Evolutionary conservation across 108 stramenopile species (phyloP).

Genomic region (Conticribra guillardii): DNA sequence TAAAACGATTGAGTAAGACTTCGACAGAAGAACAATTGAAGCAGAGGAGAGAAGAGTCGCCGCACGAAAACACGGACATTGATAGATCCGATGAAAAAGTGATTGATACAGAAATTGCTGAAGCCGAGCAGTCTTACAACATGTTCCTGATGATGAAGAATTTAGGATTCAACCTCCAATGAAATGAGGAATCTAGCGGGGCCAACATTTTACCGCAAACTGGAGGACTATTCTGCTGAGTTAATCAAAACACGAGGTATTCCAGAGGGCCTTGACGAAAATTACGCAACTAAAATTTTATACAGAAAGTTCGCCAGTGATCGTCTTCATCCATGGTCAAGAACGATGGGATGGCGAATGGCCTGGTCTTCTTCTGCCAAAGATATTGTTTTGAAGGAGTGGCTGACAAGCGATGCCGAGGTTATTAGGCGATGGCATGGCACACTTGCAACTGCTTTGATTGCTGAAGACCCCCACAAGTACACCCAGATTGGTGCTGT

Average conservation of each 20-base stretch:
- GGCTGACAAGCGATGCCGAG: neutral
- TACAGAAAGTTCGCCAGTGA: neutral
- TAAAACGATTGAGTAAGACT: neutral
- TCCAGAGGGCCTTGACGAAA: neutral
- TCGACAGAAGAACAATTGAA: neutral
- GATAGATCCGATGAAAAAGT: neutral
- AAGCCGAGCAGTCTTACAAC: neutral
- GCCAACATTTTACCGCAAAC: neutral
- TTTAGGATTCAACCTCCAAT: too few species aligned
- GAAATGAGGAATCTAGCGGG: neutral
- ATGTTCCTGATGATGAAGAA: neutral
- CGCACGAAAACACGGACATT: neutral
- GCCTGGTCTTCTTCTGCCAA: neutral
- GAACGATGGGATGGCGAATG: neutral
- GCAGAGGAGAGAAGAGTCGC: neutral
- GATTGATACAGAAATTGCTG: neutral
- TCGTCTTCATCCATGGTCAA: neutral
- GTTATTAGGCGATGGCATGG: neutral
- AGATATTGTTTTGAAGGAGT: too few species aligned
- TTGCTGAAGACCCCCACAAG: neutral
- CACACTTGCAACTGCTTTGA: neutral
- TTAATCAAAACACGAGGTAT: neutral
- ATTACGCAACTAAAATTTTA: neutral
- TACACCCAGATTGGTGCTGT: neutral
- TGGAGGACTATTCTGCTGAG: conserved; percentile 5